Evolutionary conservation across 495 filamentous ascomycete species (phyloP), one percentile per base, ranked within the genome.

Genomic region (Talaromyces wortmannii): DNA sequence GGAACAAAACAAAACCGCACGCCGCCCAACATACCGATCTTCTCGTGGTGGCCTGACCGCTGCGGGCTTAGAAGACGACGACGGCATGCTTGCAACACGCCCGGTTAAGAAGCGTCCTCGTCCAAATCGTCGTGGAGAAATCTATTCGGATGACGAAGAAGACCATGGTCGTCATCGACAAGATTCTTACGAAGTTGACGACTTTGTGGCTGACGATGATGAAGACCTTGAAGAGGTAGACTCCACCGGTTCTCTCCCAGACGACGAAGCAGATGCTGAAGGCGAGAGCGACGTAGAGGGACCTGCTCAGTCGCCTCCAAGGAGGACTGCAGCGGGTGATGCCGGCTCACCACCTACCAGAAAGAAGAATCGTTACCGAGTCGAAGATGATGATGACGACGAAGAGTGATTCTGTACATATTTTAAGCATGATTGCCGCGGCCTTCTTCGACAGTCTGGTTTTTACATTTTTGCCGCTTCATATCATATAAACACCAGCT

Each of bases 131-230:
- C 67, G 78, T 29, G 71, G 79, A 52, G 79, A 82, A 59, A 75
- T 83, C 54, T 73, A 79, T 66, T 69, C 77, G n/a, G 73, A 84
- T 56, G 72, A 81, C 31, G 70, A 80, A 56, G 68, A 79, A 1
- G 88, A 96, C 29, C 83, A 85, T 55, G 73, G 77, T 2, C 80
- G 83, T 36, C 76, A 84, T 43, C 78, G 80, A 17, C 82, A 89
- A 58, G 90, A 97, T 63, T 88, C 92, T 64, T 97, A 91, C 61
- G 81, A 85, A 63, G 86, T 89, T 23, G 88, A 91, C 59, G 87
- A 84, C 6, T 91, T 91, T 67, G 70, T 91, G 53, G 88, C 88
- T 8, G 80, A 79, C 36, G 90, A 86, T 60, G 88, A 88, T 53
- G 85, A 89, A 57, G 88, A 88, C 40, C 70, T 83, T 7, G 83